Evolutionary conservation across 148 eudicot species (phyloP).

Genomic region (Linanthus parryae): DNA sequence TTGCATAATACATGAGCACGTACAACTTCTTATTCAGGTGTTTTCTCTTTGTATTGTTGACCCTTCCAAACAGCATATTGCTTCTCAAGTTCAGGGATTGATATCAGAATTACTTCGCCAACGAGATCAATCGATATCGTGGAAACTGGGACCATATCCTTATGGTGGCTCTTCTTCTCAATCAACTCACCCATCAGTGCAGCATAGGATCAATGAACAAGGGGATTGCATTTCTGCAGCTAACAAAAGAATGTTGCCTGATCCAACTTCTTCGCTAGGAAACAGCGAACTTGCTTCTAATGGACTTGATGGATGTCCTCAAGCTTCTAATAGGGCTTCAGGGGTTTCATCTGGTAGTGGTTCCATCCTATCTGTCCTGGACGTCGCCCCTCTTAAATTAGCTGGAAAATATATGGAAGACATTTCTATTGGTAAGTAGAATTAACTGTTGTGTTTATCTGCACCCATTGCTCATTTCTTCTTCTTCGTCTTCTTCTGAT

Average conservation of each 20-base stretch:
- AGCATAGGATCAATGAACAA: conserved; percentile 27
- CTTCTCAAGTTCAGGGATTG: conserved; percentile 65
- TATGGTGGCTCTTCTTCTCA: conserved; percentile 44
- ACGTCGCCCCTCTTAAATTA: conserved; percentile 78
- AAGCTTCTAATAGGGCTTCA: conserved; percentile 26
- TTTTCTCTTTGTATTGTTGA: conserved; percentile 78
- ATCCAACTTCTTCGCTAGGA: conserved; percentile 13
- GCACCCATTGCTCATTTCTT: not conserved
- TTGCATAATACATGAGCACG: conserved; percentile 79
- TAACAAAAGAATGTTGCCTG: conserved; percentile 17
- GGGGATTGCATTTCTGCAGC: conserved; percentile 16
- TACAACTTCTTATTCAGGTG: conserved; percentile 87
- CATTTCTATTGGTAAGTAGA: conserved; percentile 68
- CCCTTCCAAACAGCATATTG: conserved; percentile 57
- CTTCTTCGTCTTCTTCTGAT: conserved; percentile 1
- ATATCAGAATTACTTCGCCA: conserved; percentile 49
- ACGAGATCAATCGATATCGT: conserved; percentile 51
- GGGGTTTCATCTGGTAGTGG: conserved; percentile 54
- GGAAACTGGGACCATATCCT: conserved; percentile 60
- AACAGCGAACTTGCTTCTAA: conserved; percentile 14
- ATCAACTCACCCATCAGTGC: conserved; percentile 33
- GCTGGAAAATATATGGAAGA: conserved; percentile 69
- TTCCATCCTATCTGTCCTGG: conserved; percentile 61
- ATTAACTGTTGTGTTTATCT: conserved; percentile 6
- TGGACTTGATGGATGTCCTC: conserved; percentile 18